These are phyloP conservation scores for Drosera spatulata DNA, from an alignment of 179 eudicot species.

Conservation along the genomic window DNA sequence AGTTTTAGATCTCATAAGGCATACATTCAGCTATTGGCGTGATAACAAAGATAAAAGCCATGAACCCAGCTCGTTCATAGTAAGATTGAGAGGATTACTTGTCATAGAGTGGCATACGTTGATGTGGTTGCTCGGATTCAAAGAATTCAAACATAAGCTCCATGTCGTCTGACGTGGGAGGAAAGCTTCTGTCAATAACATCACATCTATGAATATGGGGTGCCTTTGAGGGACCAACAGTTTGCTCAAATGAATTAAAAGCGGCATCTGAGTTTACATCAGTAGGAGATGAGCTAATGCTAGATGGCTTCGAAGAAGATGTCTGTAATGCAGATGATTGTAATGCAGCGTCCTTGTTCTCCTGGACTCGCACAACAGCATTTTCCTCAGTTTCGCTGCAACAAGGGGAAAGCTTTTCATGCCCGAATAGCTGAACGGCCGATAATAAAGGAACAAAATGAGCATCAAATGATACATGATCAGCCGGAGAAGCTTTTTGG, in stretches of 20 bases:
- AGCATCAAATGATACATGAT: conserved; percentile 25
- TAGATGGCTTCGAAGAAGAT: too few relatives aligned
- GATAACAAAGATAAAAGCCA: too few relatives aligned
- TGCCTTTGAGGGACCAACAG: neutral
- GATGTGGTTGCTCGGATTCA: conserved; percentile 49
- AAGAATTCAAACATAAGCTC: conserved; percentile 46
- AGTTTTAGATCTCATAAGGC: too few relatives aligned
- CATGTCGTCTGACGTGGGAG: conserved; percentile 10
- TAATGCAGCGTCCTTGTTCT: too few relatives aligned
- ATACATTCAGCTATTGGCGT: too few relatives aligned
- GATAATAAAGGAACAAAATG: conserved; percentile 51
- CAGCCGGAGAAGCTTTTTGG: conserved; percentile 20
- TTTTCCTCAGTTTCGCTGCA: conserved; percentile 5
- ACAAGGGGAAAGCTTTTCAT: conserved; percentile 6
- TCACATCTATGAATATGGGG: conserved; percentile 2
- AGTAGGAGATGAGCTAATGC: too few relatives aligned
- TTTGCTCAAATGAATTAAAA: conserved; percentile 2
- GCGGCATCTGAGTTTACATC: conserved; percentile 1
- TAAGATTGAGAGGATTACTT: conserved; percentile 16
- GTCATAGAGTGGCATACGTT: conserved; percentile 30
- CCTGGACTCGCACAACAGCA: neutral
- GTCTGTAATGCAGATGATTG: too few relatives aligned
- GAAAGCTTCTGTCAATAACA: neutral
- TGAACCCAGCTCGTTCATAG: too few relatives aligned
- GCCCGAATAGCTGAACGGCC: conserved; percentile 42